These are phyloP conservation scores for Postia placenta DNA, from an alignment of 768 basidiomycete species.

Conservation along the genomic window DNA sequence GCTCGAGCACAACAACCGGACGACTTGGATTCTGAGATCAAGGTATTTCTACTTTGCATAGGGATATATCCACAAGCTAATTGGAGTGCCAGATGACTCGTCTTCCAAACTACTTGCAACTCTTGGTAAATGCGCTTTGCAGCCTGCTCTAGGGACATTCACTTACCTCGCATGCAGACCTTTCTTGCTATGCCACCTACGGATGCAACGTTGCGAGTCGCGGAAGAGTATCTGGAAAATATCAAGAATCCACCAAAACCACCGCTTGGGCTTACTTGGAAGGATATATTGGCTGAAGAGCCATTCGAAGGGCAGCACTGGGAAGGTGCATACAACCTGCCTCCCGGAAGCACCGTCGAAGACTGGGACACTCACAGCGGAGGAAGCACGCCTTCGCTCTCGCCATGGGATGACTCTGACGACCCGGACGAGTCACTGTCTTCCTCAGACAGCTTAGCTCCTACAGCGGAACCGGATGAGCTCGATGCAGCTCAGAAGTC, in stretches of 20 bases:
- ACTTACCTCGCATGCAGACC: slow-evolving; percentile 33
- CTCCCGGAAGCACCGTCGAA: slow-evolving; percentile 40
- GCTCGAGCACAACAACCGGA: slow-evolving; percentile 38
- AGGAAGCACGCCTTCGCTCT: slow-evolving; percentile 63
- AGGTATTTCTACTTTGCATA: slow-evolving; percentile 29
- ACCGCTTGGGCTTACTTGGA: slow-evolving; percentile 56
- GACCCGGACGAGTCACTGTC: slow-evolving; percentile 14
- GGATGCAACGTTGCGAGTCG: slow-evolving; percentile 41
- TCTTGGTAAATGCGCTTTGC: slow-evolving; percentile 41
- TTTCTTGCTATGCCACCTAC: slow-evolving; percentile 50
- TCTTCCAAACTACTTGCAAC: slow-evolving; percentile 67
- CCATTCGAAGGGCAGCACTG: slow-evolving; percentile 85
- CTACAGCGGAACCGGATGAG: background rate
- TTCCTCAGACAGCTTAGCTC: slow-evolving; percentile 7
- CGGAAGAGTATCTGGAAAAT: slow-evolving; percentile 45
- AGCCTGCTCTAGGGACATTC: background rate
- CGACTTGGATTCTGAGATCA: slow-evolving; percentile 64
- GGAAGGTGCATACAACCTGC: slow-evolving; percentile 62
- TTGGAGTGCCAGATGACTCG: slow-evolving; percentile 37
- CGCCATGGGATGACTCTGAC: slow-evolving; percentile 39
- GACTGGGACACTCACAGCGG: slow-evolving; percentile 40
- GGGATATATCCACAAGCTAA: slow-evolving; percentile 6
- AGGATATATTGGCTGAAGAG: slow-evolving; percentile 73
- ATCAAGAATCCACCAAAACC: slow-evolving; percentile 36
- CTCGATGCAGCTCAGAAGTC: background rate